Conservation (phyloP, 164 flowering plant species). For the Cinnamomum micranthum region DNA sequence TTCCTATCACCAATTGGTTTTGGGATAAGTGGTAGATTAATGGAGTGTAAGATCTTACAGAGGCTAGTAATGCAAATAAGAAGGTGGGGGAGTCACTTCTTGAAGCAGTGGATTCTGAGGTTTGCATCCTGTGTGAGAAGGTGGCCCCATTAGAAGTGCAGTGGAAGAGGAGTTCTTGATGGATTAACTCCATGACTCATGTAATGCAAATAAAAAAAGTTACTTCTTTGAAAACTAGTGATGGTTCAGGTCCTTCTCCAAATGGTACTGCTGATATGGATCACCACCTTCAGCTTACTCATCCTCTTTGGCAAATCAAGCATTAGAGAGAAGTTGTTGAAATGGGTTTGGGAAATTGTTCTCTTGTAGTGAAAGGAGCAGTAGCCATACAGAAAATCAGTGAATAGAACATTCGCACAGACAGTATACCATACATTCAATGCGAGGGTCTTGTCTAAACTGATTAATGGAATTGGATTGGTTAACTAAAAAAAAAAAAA, state of each 20-base stretch:
- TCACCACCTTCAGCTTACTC: conserved; percentile 43
- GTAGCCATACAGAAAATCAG: conserved; percentile 12
- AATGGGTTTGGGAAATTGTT: conserved; percentile 34
- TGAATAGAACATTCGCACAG: not conserved
- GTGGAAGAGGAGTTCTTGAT: conserved; percentile 63
- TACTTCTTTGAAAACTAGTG: conserved; percentile 16
- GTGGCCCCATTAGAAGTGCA: conserved; percentile 32
- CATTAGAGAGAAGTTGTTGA: conserved; percentile 34
- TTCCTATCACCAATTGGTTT: too few relatives aligned
- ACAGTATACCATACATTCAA: not conserved
- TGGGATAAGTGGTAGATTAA: too few relatives aligned
- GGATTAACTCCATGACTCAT: conserved; percentile 37
- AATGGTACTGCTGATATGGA: conserved; percentile 26
- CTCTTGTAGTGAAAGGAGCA: too few relatives aligned
- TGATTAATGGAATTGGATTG: not conserved
- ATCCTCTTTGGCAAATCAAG: conserved; percentile 22
- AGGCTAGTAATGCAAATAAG: too few relatives aligned
- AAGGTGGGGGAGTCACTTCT: conserved; percentile 41
- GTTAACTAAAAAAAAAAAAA: conserved; percentile 30
- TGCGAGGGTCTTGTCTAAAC: not conserved
- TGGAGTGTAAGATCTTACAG: too few relatives aligned
- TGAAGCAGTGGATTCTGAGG: conserved; percentile 42
- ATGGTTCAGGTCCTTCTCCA: conserved; percentile 16
- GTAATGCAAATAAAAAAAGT: conserved; percentile 22
- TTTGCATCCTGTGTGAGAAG: conserved; percentile 35